These are phyloP conservation scores for Boeremia exigua DNA, from an alignment of 2,329 filamentous ascomycete species.

Conservation along the genomic window DNA sequence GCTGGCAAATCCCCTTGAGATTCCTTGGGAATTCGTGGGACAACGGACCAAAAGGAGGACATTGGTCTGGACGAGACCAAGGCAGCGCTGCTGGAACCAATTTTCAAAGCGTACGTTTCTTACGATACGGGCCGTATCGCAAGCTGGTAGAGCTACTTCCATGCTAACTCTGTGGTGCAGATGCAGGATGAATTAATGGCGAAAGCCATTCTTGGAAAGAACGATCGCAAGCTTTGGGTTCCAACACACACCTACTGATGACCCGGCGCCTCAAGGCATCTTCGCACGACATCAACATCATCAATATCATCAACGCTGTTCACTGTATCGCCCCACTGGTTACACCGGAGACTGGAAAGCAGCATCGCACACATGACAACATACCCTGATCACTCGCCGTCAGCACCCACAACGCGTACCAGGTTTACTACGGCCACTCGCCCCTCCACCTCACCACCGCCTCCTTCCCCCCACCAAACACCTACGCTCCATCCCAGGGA, in stretches of 20 bases:
- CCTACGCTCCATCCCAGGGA: constrained; percentile 24
- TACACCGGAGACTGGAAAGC: neutral
- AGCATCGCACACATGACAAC: neutral
- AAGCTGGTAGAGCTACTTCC: no score
- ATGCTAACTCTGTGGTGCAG: no score
- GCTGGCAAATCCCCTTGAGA: no score
- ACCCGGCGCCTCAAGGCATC: neutral
- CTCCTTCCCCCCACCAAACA: constrained; percentile 29
- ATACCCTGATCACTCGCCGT: neutral
- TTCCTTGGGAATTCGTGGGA: no score
- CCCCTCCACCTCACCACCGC: constrained; percentile 18
- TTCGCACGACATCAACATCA: no score
- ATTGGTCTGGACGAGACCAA: no score
- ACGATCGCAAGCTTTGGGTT: neutral
- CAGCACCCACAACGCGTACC: neutral
- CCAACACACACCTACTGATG: neutral
- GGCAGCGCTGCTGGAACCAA: no score
- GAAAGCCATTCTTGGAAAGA: neutral
- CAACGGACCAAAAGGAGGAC: no score
- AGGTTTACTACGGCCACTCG: constrained; percentile 11
- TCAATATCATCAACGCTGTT: no score
- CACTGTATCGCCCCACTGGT: no score
- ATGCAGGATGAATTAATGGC: neutral
- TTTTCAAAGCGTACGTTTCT: no score
- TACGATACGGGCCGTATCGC: no score